Percentiles rank a stretch among this genome's conserved stretches.
Conservation (phyloP, 495 filamentous ascomycete species). For the Diplogelasinospora grovesii region DNA sequence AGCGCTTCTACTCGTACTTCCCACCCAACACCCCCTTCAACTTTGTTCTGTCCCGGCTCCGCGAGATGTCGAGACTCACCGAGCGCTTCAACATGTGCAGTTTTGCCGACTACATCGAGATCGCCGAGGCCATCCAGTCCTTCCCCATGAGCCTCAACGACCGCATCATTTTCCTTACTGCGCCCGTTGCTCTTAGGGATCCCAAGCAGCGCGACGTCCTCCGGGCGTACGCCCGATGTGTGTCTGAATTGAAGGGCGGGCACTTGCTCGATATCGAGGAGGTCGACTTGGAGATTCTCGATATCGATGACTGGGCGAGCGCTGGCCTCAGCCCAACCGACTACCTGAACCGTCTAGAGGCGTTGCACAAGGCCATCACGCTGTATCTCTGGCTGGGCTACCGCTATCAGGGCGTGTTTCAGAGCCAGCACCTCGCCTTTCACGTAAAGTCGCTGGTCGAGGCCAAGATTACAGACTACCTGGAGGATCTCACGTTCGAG, state of each 20-base stretch:
- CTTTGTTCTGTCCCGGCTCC: constrained; percentile 65
- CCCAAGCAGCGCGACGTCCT: constrained; percentile 33
- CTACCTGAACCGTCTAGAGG: constrained; percentile 62
- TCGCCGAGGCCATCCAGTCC: constrained; percentile 63
- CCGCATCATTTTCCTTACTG: constrained; percentile 65
- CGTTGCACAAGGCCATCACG: constrained; percentile 72
- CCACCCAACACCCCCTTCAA: constrained; percentile 67
- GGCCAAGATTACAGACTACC: constrained; percentile 60
- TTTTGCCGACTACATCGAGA: constrained; percentile 47
- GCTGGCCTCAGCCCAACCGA: constrained; percentile 34
- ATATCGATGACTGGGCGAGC: constrained; percentile 28
- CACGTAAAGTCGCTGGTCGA: constrained; percentile 78
- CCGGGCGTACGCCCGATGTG: constrained; percentile 55
- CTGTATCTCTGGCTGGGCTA: constrained; percentile 83
- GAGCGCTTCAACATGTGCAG: constrained; percentile 68
- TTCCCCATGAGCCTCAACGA: constrained; percentile 62
- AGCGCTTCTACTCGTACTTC: constrained; percentile 71
- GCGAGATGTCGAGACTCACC: constrained; percentile 55
- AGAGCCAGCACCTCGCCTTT: constrained; percentile 65
- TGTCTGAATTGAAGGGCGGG: constrained; percentile 58
- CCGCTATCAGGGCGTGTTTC: constrained; percentile 70
- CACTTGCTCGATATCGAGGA: constrained; percentile 56
- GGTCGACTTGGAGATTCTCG: constrained; percentile 64
- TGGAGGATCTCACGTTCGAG: constrained; percentile 36
- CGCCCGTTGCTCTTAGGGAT: constrained; percentile 49